These are phyloP conservation scores for Cutaneotrichosporon spelunceum DNA, from an alignment of 1,284 basidiomycete genomes.

Conservation along the genomic window DNA sequence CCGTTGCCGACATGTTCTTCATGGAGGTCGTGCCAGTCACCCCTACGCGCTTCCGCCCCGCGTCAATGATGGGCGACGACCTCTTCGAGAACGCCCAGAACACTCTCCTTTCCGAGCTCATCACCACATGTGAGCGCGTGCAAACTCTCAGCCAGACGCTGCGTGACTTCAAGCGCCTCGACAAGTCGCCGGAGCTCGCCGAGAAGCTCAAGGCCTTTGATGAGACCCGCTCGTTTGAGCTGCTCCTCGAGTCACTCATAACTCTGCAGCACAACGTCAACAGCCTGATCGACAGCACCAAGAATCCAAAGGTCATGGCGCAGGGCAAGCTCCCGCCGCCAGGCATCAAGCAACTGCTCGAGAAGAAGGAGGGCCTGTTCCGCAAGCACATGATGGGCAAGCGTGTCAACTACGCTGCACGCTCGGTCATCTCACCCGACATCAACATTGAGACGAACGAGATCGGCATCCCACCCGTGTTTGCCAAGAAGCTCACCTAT, in stretches of 20 bases:
- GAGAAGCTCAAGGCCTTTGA: slow-evolving; percentile 20
- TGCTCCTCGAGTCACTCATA: slow-evolving; percentile 76
- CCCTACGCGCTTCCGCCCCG: slow-evolving; percentile 93
- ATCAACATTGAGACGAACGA: slow-evolving; percentile 99
- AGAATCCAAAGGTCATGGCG: slow-evolving; percentile 81
- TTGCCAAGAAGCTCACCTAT: slow-evolving; percentile 94
- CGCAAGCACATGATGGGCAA: slow-evolving; percentile 99
- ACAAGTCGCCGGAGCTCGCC: slow-evolving; percentile 18
- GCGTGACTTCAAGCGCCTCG: slow-evolving; percentile 18
- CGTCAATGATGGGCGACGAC: slow-evolving; percentile 85
- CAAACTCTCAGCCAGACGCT: slow-evolving; percentile 65
- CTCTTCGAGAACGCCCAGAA: slow-evolving; percentile 97
- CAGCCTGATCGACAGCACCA: slow-evolving; percentile 94
- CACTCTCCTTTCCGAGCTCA: slow-evolving; percentile 79
- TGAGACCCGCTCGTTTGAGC: slow-evolving; percentile 60
- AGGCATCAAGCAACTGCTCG: slow-evolving; percentile 93
- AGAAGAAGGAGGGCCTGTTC: slow-evolving; percentile 99
- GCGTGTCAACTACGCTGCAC: slow-evolving; percentile 97
- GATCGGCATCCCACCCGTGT: slow-evolving; percentile 96
- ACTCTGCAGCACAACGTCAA: slow-evolving; percentile 95
- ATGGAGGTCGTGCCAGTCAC: slow-evolving; percentile 87
- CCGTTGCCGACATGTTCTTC: slow-evolving; percentile 86
- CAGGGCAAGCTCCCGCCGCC: slow-evolving; percentile 90
- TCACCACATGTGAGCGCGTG: slow-evolving; percentile 76
- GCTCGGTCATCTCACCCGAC: slow-evolving; percentile 98